Evolutionary conservation across 2,329 filamentous ascomycete genomes (phyloP).

Genomic region (Talaromyces verruculosus): DNA sequence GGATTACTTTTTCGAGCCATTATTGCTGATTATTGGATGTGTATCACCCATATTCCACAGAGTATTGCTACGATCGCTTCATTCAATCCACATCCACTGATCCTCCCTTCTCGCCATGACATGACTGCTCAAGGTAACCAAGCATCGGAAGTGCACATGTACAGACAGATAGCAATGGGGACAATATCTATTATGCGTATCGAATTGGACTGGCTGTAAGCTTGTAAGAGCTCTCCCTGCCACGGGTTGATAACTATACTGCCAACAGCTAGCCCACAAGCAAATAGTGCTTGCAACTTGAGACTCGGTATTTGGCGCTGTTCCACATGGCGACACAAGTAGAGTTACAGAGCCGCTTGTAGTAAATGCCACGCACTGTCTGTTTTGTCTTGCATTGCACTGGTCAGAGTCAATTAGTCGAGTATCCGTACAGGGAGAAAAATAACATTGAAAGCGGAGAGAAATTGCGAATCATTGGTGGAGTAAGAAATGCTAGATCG

Average conservation of each 20-base stretch:
- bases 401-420: neutral
- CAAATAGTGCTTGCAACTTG: neutral
- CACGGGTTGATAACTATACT: neutral
- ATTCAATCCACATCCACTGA: neutral
- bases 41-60: neutral
- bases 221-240: neutral
- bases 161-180: neutral
- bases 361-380: neutral
- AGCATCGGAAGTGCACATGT: neutral
- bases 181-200: neutral
- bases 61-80: neutral
- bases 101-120: neutral
- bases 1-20: neutral
- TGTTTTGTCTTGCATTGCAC: neutral
- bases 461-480: no score
- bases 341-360: neutral
- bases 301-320: neutral
- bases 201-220: neutral
- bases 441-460: no score
- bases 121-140: neutral
- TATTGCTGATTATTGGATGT: neutral
- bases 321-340: constrained; percentile 9
- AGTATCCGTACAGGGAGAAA: neutral
- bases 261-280: neutral
- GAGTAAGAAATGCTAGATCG: no score